Evolutionary conservation across 169 alveolate genomes (phyloP), one percentile per base, ranked within the genome.

Genomic region (Eimeria maxima): DNA sequence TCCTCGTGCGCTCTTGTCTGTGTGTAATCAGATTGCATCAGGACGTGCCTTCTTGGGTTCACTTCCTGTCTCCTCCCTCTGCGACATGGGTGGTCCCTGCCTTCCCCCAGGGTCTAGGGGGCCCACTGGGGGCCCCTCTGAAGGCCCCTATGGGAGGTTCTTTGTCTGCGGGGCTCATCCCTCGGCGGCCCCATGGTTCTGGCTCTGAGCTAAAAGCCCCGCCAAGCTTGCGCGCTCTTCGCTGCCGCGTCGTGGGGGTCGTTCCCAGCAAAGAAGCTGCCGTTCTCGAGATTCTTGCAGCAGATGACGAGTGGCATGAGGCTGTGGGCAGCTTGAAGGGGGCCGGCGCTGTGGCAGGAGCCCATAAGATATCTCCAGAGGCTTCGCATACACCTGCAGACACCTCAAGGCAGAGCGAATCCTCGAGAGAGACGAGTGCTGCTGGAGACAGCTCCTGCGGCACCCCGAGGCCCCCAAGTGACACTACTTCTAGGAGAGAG

Each of bases 51-150:
- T 18, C 47, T 27, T 81, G 90, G 90, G 45, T 81, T 33, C 71
- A 27, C 67, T 81, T 47, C 67, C 90, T 81, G n/a, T 81, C 90
- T 50, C 90, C 90, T 8, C 90, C 73, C 44, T 50, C 47, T 38
- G 90, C 90, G 24, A 81, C 90, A 45, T 81, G 90, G 90, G 73
- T 81, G 60, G 65, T 81, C 38, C 90, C 90, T 45, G 90, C 42
- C 47, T 2, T 18, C 7, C 63, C 71, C 38, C 29, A 10, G 24
- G 73, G 71, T 45, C 33, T 22, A 22, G 73, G 47, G 63, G 86
- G 50, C 86, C 63, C 86, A 13, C 14, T n/a, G 22, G 44, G 76
- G 22, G 44, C 44, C 76, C 73, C 33, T 22, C 33, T 20, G 73
- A 29, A 29, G 73, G 73, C 73, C 73, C 44, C 76, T 67, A 0